Conservation (phyloP, 257 asterid genomes). For the Cinchona pubescens region DNA sequence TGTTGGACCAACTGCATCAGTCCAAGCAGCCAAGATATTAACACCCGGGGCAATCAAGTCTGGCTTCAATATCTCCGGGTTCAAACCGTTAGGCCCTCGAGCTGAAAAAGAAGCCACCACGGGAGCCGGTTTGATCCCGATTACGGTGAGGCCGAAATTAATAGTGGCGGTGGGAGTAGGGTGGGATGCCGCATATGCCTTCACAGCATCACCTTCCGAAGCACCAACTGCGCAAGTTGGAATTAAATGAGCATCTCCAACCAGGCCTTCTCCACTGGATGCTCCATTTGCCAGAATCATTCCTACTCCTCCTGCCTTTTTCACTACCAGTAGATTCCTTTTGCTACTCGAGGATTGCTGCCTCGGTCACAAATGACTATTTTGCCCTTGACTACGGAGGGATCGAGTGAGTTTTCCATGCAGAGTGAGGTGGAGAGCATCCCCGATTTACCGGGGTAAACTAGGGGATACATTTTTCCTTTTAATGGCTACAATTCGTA, state of each 20-base stretch:
- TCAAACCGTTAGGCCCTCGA: slow-evolving; percentile 77
- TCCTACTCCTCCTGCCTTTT: slow-evolving; percentile 85
- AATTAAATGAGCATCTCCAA: slow-evolving; percentile 82
- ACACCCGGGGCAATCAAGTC: slow-evolving; percentile 92
- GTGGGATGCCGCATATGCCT: slow-evolving; percentile 45
- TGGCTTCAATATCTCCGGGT: slow-evolving; percentile 73
- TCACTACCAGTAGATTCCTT: slow-evolving; percentile 92
- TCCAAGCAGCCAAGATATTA: slow-evolving; percentile 92
- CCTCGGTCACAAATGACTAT: slow-evolving; percentile 90
- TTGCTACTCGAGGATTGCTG: slow-evolving; percentile 78
- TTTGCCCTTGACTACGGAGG: slow-evolving; percentile 59
- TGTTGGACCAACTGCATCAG: slow-evolving; percentile 72
- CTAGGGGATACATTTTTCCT: slow-evolving; percentile 46
- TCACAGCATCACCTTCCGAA: slow-evolving; percentile 44
- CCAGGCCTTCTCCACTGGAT: slow-evolving; percentile 78
- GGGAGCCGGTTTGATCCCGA: slow-evolving; percentile 69
- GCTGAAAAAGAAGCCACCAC: slow-evolving; percentile 95
- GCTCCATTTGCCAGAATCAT: slow-evolving; percentile 79
- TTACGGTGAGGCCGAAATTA: slow-evolving; percentile 69
- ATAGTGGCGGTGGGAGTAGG: slow-evolving; percentile 55
- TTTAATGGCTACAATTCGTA: slow-evolving; percentile 63
- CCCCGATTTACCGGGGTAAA: slow-evolving; percentile 64
- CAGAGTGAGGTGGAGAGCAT: slow-evolving; percentile 80
- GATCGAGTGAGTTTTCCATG: slow-evolving; percentile 71
- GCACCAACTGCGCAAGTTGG: slow-evolving; percentile 89